Conservation (phyloP, 192 early-diverging fungal genomes). For the Coemansia sp. region DNA sequence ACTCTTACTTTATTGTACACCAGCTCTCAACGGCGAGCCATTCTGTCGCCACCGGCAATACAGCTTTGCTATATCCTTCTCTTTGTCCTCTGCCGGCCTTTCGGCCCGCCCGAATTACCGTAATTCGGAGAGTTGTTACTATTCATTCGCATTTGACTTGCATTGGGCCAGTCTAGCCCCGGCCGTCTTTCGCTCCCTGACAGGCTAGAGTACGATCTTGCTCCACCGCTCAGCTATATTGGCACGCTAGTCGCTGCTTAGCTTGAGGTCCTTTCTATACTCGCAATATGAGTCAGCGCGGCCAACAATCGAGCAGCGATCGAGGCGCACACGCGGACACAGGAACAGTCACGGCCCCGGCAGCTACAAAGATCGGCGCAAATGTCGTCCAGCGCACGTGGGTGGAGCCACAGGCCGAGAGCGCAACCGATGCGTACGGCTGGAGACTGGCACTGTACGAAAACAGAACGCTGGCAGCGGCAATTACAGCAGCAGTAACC, state of each 20-base stretch:
- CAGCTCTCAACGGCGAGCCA: too few species aligned
- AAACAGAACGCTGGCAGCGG: constrained; percentile 69
- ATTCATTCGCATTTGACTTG: not conserved
- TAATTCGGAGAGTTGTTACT: not conserved
- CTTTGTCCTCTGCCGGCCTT: not conserved
- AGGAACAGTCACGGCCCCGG: constrained; percentile 9
- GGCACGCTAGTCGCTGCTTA: not conserved
- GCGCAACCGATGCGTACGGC: not conserved
- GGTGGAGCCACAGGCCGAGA: constrained; percentile 1
- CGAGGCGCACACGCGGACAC: not conserved
- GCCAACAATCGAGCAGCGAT: constrained; percentile 3
- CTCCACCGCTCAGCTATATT: not conserved
- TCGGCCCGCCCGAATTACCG: not conserved
- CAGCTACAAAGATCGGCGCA: not conserved
- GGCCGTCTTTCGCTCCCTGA: not conserved
- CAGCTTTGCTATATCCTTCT: not conserved
- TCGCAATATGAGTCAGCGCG: constrained; percentile 1
- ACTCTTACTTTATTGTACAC: too few species aligned
- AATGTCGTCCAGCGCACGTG: not conserved
- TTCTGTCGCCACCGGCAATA: not conserved
- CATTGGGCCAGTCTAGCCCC: not conserved
- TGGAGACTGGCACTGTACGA: constrained; percentile 44
- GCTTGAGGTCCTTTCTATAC: not conserved
- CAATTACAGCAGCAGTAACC: constrained; percentile 69
- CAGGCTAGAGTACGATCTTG: not conserved